Percentiles rank a stretch among this genome's conserved stretches.
Evolutionary conservation across 208 protist genomes (phyloP).

Genomic region (Wallacemonas sp.): DNA sequence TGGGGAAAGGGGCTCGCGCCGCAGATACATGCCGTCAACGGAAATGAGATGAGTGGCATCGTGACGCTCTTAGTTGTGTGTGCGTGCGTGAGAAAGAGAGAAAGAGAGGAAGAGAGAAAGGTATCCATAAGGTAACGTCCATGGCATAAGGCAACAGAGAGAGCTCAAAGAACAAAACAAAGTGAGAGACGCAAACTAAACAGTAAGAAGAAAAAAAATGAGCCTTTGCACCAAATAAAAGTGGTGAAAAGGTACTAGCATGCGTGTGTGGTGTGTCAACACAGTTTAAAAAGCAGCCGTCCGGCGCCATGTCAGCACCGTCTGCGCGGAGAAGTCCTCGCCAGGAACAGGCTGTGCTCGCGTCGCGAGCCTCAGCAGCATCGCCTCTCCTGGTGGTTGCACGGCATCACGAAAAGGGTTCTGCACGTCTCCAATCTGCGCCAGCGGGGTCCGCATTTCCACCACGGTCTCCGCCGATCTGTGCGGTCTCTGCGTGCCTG

Average conservation of each 20-base stretch:
- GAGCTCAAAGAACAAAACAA: too few relatives aligned
- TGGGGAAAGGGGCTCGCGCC: too few relatives aligned
- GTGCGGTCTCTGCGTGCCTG: not conserved
- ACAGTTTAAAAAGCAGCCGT: slow-evolving; percentile 7
- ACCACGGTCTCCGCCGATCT: not conserved
- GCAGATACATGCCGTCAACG: too few relatives aligned
- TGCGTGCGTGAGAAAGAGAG: not conserved
- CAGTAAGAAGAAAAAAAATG: slow-evolving; percentile 19
- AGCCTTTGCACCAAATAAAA: not conserved
- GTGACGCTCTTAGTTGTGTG: too few relatives aligned
- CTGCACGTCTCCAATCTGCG: slow-evolving; percentile 1
- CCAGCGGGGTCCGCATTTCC: not conserved
- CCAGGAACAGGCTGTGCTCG: slow-evolving; percentile 16
- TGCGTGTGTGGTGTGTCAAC: not conserved
- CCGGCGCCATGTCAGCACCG: slow-evolving; percentile 42
- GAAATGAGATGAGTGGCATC: not conserved
- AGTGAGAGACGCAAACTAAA: slow-evolving; percentile 8
- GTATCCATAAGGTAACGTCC: not conserved
- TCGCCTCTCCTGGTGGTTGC: not conserved
- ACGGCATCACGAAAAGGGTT: slow-evolving; percentile 4
- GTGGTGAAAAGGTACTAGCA: too few relatives aligned
- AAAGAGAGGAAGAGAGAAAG: not conserved
- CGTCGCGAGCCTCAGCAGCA: slow-evolving; percentile 26
- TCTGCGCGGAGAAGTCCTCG: slow-evolving; percentile 34
- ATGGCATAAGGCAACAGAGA: too few relatives aligned